Percentiles rank a stretch among this genome's conserved stretches.
Conservation (phyloP, 108 stramenopile species). For the Mediolabrus comicus region DNA sequence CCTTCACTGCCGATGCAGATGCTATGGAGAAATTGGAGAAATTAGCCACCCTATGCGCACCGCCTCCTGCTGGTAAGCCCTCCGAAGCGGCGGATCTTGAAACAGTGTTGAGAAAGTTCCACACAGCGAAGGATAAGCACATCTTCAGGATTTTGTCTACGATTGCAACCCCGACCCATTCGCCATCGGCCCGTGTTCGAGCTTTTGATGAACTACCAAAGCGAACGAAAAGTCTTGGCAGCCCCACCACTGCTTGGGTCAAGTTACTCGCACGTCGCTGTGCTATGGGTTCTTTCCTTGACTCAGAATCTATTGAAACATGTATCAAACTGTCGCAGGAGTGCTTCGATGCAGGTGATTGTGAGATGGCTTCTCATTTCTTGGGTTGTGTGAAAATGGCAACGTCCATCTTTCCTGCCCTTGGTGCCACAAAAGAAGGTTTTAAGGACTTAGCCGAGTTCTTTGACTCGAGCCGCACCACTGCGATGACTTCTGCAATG, state of each 20-base stretch:
- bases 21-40: constrained; percentile 72
- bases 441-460: constrained; percentile 64
- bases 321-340: constrained; percentile 78
- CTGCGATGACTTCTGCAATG: constrained; percentile 7
- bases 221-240: constrained; percentile 65
- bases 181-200: constrained; percentile 53
- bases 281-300: constrained; percentile 76
- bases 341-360: constrained; percentile 62
- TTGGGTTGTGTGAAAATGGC: constrained; percentile 57
- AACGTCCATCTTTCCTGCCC: constrained; percentile 47
- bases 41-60: constrained; percentile 47
- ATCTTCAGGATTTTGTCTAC: constrained; percentile 79
- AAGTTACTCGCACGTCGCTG: constrained; percentile 63
- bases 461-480: constrained; percentile 46
- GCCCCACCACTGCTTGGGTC: constrained; percentile 55
- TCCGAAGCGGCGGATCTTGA: constrained; percentile 32
- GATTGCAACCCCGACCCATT: constrained; percentile 65
- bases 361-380: constrained; percentile 50
- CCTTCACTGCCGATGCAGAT: constrained; percentile 63
- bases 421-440: constrained; percentile 52
- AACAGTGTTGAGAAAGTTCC: constrained; percentile 63
- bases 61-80: constrained; percentile 10
- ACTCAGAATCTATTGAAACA: constrained; percentile 63
- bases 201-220: constrained; percentile 84
- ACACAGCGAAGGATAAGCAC: constrained; percentile 76